These are phyloP conservation scores for Lenzites betulinus DNA, from an alignment of 768 basidiomycete species.

Conservation along the genomic window DNA sequence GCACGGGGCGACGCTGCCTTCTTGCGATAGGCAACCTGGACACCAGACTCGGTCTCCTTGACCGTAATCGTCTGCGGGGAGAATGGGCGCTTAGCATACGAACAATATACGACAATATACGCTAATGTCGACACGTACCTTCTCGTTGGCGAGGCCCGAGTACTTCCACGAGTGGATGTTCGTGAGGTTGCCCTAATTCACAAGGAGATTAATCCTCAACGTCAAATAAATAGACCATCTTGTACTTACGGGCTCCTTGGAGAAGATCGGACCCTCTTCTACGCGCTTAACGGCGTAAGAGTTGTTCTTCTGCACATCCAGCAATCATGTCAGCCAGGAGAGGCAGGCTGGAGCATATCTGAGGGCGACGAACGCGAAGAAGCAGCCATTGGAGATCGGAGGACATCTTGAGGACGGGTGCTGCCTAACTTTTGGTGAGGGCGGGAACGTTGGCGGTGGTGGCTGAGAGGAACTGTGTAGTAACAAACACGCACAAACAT, in stretches of 20 bases:
- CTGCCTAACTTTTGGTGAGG: constrained; percentile 25
- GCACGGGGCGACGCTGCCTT: constrained; percentile 53
- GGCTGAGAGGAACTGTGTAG: constrained; percentile 35
- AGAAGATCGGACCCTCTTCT: constrained; percentile 75
- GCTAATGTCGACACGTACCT: no score
- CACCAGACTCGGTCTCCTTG: constrained; percentile 50
- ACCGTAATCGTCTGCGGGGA: constrained; percentile 63
- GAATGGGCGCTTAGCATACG: not conserved
- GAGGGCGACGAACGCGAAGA: constrained; percentile 62
- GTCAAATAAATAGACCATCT: not conserved
- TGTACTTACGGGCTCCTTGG: constrained; percentile 74
- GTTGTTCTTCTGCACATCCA: constrained; percentile 66
- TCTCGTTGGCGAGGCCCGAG: constrained; percentile 85
- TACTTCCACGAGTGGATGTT: constrained; percentile 92
- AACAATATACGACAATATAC: not conserved
- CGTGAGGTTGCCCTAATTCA: constrained; percentile 73
- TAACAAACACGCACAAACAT: constrained; percentile 25
- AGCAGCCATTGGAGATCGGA: constrained; percentile 94
- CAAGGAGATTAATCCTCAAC: constrained; percentile 19
- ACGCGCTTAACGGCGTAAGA: constrained; percentile 83
- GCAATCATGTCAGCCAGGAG: constrained; percentile 9
- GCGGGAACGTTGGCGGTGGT: constrained; percentile 26
- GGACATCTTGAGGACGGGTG: constrained; percentile 62
- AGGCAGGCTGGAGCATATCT: not conserved
- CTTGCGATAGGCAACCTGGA: constrained; percentile 69